A percentile compares a stretch with the other conserved stretches of the same genome.
Evolutionary conservation across 2,329 filamentous ascomycete species (phyloP).

Genomic region (Arthrinium puccinioides): DNA sequence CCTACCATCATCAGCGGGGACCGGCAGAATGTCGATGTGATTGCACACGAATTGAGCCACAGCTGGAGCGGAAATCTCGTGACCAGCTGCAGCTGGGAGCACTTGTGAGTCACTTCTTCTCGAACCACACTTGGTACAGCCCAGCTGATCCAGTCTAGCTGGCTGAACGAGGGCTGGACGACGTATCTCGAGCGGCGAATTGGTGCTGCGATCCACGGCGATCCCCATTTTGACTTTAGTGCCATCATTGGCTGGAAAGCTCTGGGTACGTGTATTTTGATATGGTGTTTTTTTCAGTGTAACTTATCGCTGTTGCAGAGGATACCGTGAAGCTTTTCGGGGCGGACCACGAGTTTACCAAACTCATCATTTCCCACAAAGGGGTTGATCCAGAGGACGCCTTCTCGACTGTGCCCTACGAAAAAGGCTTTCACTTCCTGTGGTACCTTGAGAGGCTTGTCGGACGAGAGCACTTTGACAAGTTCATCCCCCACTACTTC

Average conservation of each 20-base stretch:
- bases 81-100: conserved; percentile 73
- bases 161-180: conserved; percentile 81
- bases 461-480: conserved; percentile 81
- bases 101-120: conserved; percentile 49
- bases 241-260: conserved; percentile 95
- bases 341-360: conserved; percentile 84
- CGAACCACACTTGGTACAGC: no score
- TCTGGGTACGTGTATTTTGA: conserved; percentile 40
- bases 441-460: conserved; percentile 84
- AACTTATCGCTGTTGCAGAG: conserved; percentile 31
- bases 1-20: conserved; percentile 90
- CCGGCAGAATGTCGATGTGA: conserved; percentile 88
- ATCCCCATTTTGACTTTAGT: conserved; percentile 84
- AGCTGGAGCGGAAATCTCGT: conserved; percentile 88
- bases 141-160: conserved; percentile 33
- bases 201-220: conserved; percentile 68
- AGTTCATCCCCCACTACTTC: conserved; percentile 95
- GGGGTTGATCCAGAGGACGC: conserved; percentile 93
- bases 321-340: conserved; percentile 76
- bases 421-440: conserved; percentile 93
- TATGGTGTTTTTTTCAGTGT: not conserved
- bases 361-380: conserved; percentile 79
- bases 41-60: conserved; percentile 66
- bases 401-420: conserved; percentile 87
- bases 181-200: conserved; percentile 89